These are phyloP conservation scores for Saccharomycopsis synnaedendra DNA, from an alignment of 805 yeast genomes.

Conservation along the genomic window DNA sequence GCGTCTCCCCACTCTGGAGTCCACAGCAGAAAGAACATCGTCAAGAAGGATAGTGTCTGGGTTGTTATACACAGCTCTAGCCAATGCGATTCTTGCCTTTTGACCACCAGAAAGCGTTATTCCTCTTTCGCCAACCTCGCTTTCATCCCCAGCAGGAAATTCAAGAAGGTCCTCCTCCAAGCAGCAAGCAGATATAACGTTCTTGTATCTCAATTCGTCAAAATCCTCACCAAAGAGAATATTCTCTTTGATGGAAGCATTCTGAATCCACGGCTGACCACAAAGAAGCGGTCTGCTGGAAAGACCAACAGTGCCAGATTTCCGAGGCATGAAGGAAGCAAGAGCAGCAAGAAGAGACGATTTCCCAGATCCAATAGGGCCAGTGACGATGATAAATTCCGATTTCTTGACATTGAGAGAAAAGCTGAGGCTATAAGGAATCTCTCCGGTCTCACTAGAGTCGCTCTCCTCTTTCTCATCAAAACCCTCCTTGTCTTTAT, in stretches of 20 bases:
- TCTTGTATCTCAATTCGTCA: constrained; percentile 37
- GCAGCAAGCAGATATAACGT: constrained; percentile 47
- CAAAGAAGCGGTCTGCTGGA: constrained; percentile 39
- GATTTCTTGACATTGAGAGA: constrained; percentile 39
- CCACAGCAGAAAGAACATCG: constrained; percentile 67
- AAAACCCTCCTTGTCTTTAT: too few relatives aligned
- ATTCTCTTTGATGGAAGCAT: constrained; percentile 57
- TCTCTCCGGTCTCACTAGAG: constrained; percentile 14
- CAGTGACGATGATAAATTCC: constrained; percentile 66
- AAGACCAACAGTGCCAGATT: constrained; percentile 34
- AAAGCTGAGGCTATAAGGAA: constrained; percentile 25
- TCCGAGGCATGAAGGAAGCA: constrained; percentile 52
- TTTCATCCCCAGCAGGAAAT: constrained; percentile 54
- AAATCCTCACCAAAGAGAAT: constrained; percentile 44
- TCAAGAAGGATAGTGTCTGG: constrained; percentile 51
- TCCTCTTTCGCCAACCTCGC: constrained; percentile 69
- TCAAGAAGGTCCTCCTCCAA: constrained; percentile 44
- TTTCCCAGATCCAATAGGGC: constrained; percentile 71
- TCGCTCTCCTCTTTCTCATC: background rate
- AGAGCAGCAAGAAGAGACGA: constrained; percentile 57
- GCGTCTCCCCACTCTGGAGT: constrained; percentile 62
- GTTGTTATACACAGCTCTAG: constrained; percentile 55
- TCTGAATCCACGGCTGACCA: constrained; percentile 59
- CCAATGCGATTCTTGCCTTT: constrained; percentile 57
- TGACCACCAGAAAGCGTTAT: constrained; percentile 70